phyloP scores from a whole-genome alignment of 2,329 filamentous ascomycete species.

The Xylariales sp. region DNA sequence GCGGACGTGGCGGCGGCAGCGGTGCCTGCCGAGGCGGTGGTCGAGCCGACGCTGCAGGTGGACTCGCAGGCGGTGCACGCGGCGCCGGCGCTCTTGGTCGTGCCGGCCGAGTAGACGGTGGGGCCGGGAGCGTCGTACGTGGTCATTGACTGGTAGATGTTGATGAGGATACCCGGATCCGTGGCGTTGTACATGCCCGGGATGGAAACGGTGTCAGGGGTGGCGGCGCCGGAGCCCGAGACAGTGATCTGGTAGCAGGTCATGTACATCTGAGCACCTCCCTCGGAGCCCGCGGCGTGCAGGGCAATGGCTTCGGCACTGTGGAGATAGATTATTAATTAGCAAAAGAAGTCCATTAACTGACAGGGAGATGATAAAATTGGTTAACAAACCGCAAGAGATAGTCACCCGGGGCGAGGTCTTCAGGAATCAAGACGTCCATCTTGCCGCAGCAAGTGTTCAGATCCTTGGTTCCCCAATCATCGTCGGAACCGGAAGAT shows the following conservation, averaged over 20 bases:
- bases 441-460: slow-evolving; percentile 36
- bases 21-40: not conserved
- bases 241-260: slow-evolving; percentile 27
- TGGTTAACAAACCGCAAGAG: slow-evolving; percentile 35
- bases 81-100: slow-evolving; percentile 33
- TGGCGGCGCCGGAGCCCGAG: slow-evolving; percentile 23
- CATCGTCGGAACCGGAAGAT: slow-evolving; percentile 37
- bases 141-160: slow-evolving; percentile 38
- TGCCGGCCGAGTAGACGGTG: slow-evolving; percentile 34
- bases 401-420: slow-evolving; percentile 34
- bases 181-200: slow-evolving; percentile 34
- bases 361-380: too few relatives aligned
- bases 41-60: slow-evolving; percentile 20
- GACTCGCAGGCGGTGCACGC: slow-evolving; percentile 23
- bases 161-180: slow-evolving; percentile 42
- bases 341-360: not conserved
- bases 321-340: not conserved
- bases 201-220: slow-evolving; percentile 26
- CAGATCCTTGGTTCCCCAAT: slow-evolving; percentile 39
- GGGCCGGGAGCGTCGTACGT: slow-evolving; percentile 40
- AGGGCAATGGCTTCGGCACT: slow-evolving; percentile 18
- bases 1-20: not conserved
- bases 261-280: slow-evolving; percentile 26
- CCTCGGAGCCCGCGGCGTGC: slow-evolving; percentile 23
- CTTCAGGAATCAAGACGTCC: slow-evolving; percentile 34